Percentiles rank a stretch among this genome's conserved stretches.
These are phyloP conservation scores for Fermentozyma sake DNA, from an alignment of 1,139 yeast genomes.

Conservation along the genomic window DNA sequence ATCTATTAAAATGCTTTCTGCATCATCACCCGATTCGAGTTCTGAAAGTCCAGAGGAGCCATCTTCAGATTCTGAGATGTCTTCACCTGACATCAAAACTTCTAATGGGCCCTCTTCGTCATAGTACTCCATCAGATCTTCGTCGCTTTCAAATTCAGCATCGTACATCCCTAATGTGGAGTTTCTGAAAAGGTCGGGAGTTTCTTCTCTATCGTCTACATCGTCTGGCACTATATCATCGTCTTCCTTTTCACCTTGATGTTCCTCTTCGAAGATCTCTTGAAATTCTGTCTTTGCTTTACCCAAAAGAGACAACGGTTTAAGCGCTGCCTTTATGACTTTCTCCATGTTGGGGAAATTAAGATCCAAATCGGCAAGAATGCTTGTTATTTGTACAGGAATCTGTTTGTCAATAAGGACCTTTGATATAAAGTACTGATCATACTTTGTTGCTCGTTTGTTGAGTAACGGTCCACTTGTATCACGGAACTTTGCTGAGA, in stretches of 20 bases:
- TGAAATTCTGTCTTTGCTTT: conserved; percentile 56
- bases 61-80: conserved; percentile 20
- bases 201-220: conserved; percentile 68
- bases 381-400: conserved; percentile 51
- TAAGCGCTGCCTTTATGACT: conserved; percentile 53
- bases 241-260: conserved; percentile 43
- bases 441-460: conserved; percentile 47
- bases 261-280: conserved; percentile 50
- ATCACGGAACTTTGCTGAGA: conserved; percentile 40
- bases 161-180: conserved; percentile 95
- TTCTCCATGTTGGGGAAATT: conserved; percentile 64
- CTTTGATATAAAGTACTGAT: conserved; percentile 57
- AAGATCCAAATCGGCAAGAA: conserved; percentile 63
- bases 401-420: conserved; percentile 64
- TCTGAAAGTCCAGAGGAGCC: conserved; percentile 24
- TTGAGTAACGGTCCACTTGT: conserved; percentile 43
- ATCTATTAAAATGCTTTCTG: conserved; percentile 17
- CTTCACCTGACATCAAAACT: conserved; percentile 34
- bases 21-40: conserved; percentile 19
- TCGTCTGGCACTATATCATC: conserved; percentile 52
- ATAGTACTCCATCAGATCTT: conserved; percentile 21
- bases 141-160: conserved; percentile 69
- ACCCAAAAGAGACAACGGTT: conserved; percentile 61
- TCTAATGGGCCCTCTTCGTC: conserved; percentile 34
- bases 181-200: conserved; percentile 79